Evolutionary conservation across 163 green algal genomes (phyloP).

Genomic region (Volvox carteri): DNA sequence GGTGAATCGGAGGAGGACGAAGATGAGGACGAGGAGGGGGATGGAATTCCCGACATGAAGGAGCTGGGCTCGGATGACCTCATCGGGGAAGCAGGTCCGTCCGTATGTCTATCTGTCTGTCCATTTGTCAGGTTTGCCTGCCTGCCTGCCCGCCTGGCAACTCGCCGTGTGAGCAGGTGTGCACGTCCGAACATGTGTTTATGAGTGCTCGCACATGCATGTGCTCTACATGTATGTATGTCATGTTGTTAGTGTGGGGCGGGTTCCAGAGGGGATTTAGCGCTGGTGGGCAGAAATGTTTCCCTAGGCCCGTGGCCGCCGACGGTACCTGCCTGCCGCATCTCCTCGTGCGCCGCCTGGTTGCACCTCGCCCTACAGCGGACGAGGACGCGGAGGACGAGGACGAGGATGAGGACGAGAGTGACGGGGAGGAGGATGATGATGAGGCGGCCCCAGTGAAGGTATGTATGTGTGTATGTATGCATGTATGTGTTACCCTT

Average conservation of each 20-base stretch:
- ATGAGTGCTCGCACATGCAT: background rate
- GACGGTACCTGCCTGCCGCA: background rate
- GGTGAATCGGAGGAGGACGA: constrained; percentile 10
- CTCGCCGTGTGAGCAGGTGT: background rate
- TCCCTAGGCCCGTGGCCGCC: background rate
- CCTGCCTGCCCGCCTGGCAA: background rate
- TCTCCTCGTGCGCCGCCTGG: background rate
- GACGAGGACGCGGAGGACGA: constrained; percentile 26
- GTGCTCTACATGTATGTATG: background rate
- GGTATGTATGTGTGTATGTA: background rate
- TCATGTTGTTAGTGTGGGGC: background rate
- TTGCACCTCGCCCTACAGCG: too few relatives aligned
- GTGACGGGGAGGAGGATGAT: constrained; percentile 13
- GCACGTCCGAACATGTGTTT: background rate
- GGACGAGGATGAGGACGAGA: constrained; percentile 16
- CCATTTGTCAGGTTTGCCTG: background rate
- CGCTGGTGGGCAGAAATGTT: background rate
- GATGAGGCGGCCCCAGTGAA: background rate
- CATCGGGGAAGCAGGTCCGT: background rate
- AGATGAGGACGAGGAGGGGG: constrained; percentile 18
- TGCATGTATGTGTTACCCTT: background rate
- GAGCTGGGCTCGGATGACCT: constrained; percentile 39
- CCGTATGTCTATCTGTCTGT: background rate
- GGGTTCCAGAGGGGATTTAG: background rate
- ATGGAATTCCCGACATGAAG: constrained; percentile 2